Evolutionary conservation across 768 basidiomycete species (phyloP).

Genomic region (Lentinula aciculospora): DNA sequence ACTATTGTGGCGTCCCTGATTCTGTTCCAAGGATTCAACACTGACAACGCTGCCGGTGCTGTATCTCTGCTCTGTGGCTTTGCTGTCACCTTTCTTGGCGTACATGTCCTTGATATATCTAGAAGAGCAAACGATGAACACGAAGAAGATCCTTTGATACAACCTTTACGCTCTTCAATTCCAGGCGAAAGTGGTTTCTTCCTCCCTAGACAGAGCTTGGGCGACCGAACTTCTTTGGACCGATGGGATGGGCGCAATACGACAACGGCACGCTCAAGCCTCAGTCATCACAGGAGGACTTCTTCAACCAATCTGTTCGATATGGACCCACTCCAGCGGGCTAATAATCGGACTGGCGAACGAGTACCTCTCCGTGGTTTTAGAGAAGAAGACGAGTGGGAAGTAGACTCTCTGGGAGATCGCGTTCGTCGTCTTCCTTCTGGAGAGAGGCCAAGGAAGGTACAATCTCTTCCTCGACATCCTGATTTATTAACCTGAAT

Average conservation of each 20-base stretch:
- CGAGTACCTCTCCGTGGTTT: background rate
- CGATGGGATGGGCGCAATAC: background rate
- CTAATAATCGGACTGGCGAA: background rate
- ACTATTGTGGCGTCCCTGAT: constrained; percentile 94
- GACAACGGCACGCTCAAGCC: background rate
- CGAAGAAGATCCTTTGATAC: background rate
- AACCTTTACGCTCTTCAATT: background rate
- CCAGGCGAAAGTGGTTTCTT: constrained; percentile 6
- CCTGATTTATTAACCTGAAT: background rate
- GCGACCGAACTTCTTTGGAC: constrained; percentile 1
- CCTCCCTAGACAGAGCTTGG: background rate
- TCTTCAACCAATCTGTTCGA: constrained; percentile 4
- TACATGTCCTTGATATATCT: constrained; percentile 85
- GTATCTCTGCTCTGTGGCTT: constrained; percentile 88
- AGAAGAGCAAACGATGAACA: constrained; percentile 40
- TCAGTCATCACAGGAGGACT: background rate
- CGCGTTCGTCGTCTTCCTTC: background rate
- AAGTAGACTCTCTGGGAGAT: background rate
- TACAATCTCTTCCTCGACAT: background rate
- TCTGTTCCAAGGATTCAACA: constrained; percentile 97
- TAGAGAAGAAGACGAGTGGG: background rate
- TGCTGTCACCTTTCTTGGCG: constrained; percentile 90
- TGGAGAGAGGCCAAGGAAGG: background rate
- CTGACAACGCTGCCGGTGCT: constrained; percentile 72
- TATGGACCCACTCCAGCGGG: background rate